phyloP scores from a whole-genome alignment of 202 grass and related monocot species.

The Tripidium arundinaceum region DNA sequence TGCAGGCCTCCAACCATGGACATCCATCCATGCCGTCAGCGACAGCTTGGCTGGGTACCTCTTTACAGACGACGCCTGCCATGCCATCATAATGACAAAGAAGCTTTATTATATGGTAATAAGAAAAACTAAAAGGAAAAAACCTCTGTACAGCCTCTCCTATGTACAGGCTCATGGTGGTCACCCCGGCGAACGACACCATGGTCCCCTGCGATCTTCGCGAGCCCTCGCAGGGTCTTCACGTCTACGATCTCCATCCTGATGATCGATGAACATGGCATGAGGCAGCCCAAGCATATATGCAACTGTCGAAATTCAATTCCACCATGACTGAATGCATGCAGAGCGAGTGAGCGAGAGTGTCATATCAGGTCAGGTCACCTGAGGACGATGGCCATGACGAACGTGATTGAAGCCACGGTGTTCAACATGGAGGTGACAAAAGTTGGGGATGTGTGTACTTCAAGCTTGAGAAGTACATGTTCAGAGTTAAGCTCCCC shows the following conservation, averaged over 20 bases:
- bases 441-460: slow-evolving; percentile 85
- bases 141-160: slow-evolving; percentile 43
- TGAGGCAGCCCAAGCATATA: no score
- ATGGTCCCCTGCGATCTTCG: slow-evolving; percentile 58
- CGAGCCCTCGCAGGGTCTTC: slow-evolving; percentile 49
- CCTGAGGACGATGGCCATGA: slow-evolving; percentile 71
- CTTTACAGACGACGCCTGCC: slow-evolving; percentile 69
- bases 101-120: no score
- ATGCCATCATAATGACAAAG: no score
- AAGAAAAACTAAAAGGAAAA: no score
- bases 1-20: slow-evolving; percentile 58
- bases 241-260: slow-evolving; percentile 72
- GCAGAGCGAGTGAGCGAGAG: no score
- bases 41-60: slow-evolving; percentile 84
- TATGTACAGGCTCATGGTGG: slow-evolving; percentile 85
- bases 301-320: no score
- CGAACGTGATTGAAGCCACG: slow-evolving; percentile 66
- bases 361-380: no score
- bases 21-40: slow-evolving; percentile 82
- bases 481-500: slow-evolving; percentile 79
- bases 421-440: slow-evolving; percentile 67
- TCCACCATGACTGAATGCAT: no score
- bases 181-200: slow-evolving; percentile 67
- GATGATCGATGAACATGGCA: no score
- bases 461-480: slow-evolving; percentile 83